Conservation (phyloP, 2,329 filamentous ascomycete species). For the Tolypocladium amazonense region DNA sequence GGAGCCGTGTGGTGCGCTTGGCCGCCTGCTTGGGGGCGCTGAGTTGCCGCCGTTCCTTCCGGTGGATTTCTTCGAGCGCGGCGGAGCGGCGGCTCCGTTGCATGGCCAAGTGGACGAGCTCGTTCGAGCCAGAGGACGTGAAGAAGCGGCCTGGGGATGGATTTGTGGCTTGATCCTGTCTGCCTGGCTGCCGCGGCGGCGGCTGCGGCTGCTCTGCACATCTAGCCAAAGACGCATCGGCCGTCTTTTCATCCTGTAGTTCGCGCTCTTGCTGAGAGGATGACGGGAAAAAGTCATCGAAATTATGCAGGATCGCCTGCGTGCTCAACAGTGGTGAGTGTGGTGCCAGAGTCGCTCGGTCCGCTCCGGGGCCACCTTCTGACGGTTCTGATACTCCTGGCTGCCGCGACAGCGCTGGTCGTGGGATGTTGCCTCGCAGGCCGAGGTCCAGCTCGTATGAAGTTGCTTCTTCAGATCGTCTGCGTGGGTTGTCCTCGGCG, state of each 20-base stretch:
- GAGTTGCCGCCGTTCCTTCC: constrained; percentile 8
- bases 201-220: neutral
- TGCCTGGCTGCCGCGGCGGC: constrained; percentile 2
- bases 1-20: neutral
- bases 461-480: constrained; percentile 1
- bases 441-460: neutral
- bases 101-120: constrained; percentile 21
- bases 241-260: constrained; percentile 28
- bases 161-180: constrained; percentile 7
- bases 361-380: neutral
- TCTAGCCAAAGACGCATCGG: neutral
- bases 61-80: constrained; percentile 17
- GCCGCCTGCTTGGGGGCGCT: constrained; percentile 9
- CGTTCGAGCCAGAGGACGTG: constrained; percentile 24
- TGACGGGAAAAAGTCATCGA: constrained; percentile 46
- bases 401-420: neutral
- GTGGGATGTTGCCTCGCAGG: neutral
- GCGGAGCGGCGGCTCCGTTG: constrained; percentile 24
- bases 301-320: constrained; percentile 39
- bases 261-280: constrained; percentile 45
- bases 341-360: constrained; percentile 6
- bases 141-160: constrained; percentile 20
- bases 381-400: neutral
- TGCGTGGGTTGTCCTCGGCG: neutral
- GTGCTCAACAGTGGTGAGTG: constrained; percentile 30